Conservation (phyloP, 805 yeast species). For the Kazachstania viticola region DNA sequence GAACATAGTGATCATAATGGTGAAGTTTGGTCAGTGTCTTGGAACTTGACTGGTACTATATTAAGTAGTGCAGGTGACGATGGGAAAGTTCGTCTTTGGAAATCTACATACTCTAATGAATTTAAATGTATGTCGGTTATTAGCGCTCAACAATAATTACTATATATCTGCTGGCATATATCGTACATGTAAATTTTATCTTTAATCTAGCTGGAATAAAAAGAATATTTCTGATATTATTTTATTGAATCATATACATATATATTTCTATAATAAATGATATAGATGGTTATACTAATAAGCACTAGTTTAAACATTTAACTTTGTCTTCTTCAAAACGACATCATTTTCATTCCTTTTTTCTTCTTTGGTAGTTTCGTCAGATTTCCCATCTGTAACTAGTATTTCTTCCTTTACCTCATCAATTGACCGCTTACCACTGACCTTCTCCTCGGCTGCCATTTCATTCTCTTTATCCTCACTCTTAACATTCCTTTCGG, state of each 20-base stretch:
- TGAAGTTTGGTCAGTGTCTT: slow-evolving; percentile 92
- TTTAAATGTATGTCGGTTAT: slow-evolving; percentile 88
- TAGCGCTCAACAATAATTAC: slow-evolving; percentile 33
- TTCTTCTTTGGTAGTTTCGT: background rate
- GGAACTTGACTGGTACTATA: slow-evolving; percentile 92
- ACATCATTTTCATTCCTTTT: too few relatives aligned
- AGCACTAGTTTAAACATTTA: too few relatives aligned
- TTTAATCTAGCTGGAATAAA: too few relatives aligned
- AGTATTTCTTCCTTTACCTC: too few relatives aligned
- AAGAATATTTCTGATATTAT: too few relatives aligned
- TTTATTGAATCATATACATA: background rate
- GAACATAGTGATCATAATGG: slow-evolving; percentile 67
- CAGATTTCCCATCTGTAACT: background rate
- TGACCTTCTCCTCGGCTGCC: background rate
- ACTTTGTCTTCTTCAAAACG: too few relatives aligned
- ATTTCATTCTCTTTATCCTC: too few relatives aligned
- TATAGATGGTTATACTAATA: background rate
- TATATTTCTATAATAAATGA: background rate
- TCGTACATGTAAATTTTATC: too few relatives aligned
- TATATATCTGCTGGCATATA: background rate
- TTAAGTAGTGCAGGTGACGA: slow-evolving; percentile 93
- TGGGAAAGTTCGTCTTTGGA: slow-evolving; percentile 86
- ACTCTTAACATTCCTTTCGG: background rate
- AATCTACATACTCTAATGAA: slow-evolving; percentile 70
- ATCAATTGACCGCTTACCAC: too few relatives aligned